Percentiles rank a stretch among this genome's conserved stretches.
Conservation (phyloP, 495 filamentous ascomycete species). For the Xylaria nigripes region DNA sequence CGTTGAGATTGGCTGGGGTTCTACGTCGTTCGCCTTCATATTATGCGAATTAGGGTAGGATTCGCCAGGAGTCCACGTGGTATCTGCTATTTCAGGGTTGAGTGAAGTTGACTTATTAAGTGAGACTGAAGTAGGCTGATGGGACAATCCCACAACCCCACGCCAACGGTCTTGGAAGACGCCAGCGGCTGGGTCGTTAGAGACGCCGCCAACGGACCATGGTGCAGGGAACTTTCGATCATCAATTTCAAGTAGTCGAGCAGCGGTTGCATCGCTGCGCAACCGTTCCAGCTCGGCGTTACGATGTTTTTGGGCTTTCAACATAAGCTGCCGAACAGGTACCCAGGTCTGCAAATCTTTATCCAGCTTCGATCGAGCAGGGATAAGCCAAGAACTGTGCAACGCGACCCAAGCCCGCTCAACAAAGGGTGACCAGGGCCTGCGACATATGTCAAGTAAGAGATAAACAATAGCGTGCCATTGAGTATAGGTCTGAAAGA, state of each 20-base stretch:
- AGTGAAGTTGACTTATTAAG: neutral
- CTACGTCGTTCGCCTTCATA: neutral
- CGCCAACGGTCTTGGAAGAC: constrained; percentile 34
- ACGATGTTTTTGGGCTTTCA: constrained; percentile 40
- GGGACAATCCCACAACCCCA: constrained; percentile 19
- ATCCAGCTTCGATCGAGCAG: constrained; percentile 26
- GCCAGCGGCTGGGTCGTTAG: constrained; percentile 17
- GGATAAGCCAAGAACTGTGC: constrained; percentile 41
- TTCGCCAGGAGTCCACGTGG: constrained; percentile 3
- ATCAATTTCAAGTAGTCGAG: constrained; percentile 23
- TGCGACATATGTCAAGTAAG: constrained; percentile 42
- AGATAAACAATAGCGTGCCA: constrained; percentile 51
- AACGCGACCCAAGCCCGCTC: constrained; percentile 50
- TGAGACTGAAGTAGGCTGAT: neutral
- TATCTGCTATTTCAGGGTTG: neutral
- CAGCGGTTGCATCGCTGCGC: constrained; percentile 23
- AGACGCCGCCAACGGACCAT: constrained; percentile 27
- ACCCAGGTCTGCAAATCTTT: constrained; percentile 44
- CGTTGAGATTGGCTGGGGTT: neutral
- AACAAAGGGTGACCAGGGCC: constrained; percentile 41
- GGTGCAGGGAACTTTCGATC: constrained; percentile 27
- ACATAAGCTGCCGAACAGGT: constrained; percentile 45
- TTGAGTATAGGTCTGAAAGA: constrained; percentile 51
- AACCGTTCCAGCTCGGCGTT: constrained; percentile 35
- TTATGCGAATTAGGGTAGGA: constrained; percentile 2